phyloP scores from a whole-genome alignment of 805 yeast genomes.

The Candida silvicultrix region DNA sequence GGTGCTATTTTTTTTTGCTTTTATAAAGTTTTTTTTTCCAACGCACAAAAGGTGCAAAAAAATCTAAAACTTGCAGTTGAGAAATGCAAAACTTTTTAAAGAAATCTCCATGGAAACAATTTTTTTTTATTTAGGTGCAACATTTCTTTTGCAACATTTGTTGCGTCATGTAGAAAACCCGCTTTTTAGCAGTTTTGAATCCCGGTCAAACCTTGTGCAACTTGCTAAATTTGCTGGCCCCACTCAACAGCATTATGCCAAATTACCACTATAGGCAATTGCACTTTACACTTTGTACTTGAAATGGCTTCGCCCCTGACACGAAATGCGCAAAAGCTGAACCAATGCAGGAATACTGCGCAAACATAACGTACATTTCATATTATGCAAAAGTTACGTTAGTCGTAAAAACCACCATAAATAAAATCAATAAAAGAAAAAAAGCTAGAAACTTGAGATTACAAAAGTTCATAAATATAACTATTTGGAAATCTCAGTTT shows the following conservation, averaged over 20 bases:
- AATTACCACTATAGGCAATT: neutral
- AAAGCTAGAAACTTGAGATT: neutral
- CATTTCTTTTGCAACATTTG: neutral
- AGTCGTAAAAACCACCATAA: neutral
- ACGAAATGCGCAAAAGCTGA: neutral
- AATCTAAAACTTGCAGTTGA: neutral
- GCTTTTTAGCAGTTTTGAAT: neutral
- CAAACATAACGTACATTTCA: neutral
- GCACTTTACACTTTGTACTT: neutral
- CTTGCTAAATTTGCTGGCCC: neutral
- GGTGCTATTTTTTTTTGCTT: no score
- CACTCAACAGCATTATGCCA: neutral
- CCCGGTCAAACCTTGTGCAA: neutral
- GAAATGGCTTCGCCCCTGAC: constrained; percentile 1
- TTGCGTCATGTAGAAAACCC: neutral
- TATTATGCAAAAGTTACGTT: neutral
- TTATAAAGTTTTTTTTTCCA: no score
- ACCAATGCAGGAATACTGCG: neutral
- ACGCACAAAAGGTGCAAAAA: neutral
- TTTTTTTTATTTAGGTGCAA: neutral
- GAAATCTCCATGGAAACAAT: neutral
- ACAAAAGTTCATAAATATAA: neutral
- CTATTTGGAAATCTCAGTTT: neutral
- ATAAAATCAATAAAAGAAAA: neutral
- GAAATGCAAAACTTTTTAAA: neutral